Evolutionary conservation across 2,329 filamentous ascomycete genomes (phyloP).

Genomic region (Ceratocystiopsis sp.): DNA sequence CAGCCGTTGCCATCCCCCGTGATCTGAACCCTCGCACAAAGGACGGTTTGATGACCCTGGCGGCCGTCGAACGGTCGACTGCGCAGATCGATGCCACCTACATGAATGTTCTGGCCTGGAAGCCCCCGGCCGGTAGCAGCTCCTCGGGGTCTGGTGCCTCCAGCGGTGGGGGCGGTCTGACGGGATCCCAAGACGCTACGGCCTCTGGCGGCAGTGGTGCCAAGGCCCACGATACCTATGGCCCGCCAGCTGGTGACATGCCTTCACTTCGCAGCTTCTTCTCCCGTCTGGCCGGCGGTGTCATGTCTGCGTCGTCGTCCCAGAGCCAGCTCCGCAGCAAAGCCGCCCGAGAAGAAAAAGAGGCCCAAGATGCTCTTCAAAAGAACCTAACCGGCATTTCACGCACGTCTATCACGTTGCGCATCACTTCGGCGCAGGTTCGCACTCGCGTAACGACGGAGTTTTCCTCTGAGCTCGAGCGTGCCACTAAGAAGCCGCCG

Average conservation of each 20-base stretch:
- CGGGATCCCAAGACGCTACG: not conserved
- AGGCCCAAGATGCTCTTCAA: conserved; percentile 41
- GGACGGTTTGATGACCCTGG: conserved; percentile 77
- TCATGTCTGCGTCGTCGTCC: conserved; percentile 18
- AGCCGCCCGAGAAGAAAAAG: conserved; percentile 43
- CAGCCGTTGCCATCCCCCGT: conserved; percentile 53
- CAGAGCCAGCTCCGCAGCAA: conserved; percentile 35
- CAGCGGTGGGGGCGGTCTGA: not conserved
- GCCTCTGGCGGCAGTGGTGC: conserved; percentile 3
- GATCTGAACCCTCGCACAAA: conserved; percentile 70
- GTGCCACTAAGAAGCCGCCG: conserved; percentile 92
- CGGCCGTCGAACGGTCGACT: conserved; percentile 64
- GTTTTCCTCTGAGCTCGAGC: conserved; percentile 74
- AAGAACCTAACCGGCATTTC: conserved; percentile 57
- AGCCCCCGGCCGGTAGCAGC: conserved; percentile 31
- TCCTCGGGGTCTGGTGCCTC: conserved; percentile 3
- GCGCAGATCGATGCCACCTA: conserved; percentile 84
- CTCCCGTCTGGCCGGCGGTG: conserved; percentile 44
- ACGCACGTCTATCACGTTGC: conserved; percentile 69
- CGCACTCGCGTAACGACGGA: conserved; percentile 54
- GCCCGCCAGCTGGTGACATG: conserved; percentile 28
- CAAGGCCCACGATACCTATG: conserved; percentile 32
- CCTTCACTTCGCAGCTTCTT: conserved; percentile 66
- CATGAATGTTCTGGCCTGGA: conserved; percentile 80
- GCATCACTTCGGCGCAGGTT: conserved; percentile 71